Evolutionary conservation across 176 grass and related monocot genomes (phyloP).

Genomic region (Bolboschoenus planiculmis): DNA sequence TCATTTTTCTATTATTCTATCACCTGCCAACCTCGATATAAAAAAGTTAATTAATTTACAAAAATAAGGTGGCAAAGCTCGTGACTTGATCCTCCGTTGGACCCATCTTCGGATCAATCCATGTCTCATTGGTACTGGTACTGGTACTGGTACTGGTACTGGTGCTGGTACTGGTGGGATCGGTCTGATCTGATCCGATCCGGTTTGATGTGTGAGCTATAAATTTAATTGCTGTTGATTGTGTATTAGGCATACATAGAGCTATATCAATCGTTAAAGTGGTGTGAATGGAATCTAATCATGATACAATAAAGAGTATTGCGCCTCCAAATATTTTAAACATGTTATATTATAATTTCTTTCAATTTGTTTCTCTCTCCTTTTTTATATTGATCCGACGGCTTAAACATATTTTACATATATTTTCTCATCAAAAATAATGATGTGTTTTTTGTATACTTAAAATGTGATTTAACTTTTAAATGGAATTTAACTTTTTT

Average conservation of each 20-base stretch:
- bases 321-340: too few species aligned
- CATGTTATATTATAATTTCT: too few species aligned
- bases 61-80: not conserved
- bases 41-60: not conserved
- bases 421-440: too few species aligned
- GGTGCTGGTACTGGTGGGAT: not conserved
- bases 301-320: too few species aligned
- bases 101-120: conserved; percentile 7
- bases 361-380: too few species aligned
- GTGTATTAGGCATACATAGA: not conserved
- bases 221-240: not conserved
- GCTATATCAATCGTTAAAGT: not conserved
- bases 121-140: not conserved
- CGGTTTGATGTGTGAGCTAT: not conserved
- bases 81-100: conserved; percentile 15
- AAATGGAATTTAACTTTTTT: too few species aligned
- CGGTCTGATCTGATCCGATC: not conserved
- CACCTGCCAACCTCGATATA: not conserved
- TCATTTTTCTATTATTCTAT: not conserved
- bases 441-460: too few species aligned
- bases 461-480: too few species aligned
- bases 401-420: too few species aligned
- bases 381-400: too few species aligned
- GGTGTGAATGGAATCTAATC: too few species aligned
- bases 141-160: not conserved